Evolutionary conservation across 148 eudicot genomes (phyloP).

Genomic region (Talinum fruticosum): DNA sequence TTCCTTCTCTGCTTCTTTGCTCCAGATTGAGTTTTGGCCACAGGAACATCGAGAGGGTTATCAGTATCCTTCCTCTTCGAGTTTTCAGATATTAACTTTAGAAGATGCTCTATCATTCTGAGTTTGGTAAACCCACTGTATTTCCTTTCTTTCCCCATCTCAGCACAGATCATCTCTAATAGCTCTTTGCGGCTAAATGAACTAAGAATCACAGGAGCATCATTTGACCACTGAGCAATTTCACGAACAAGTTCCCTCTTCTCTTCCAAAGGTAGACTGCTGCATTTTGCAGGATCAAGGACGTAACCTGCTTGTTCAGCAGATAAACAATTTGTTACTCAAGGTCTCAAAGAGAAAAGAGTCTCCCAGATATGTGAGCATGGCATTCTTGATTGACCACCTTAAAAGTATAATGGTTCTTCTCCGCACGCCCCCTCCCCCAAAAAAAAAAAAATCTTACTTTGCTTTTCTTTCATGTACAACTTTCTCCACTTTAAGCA

Average conservation of each 20-base stretch:
- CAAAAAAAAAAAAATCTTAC: no score
- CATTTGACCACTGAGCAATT: constrained; percentile 42
- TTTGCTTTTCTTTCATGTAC: neutral
- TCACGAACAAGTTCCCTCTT: constrained; percentile 50
- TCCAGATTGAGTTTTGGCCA: constrained; percentile 25
- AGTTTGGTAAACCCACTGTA: constrained; percentile 44
- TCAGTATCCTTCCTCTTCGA: constrained; percentile 22
- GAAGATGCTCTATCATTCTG: constrained; percentile 50
- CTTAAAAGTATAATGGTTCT: no score
- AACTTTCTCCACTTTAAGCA: neutral
- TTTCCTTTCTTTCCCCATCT: constrained; percentile 56
- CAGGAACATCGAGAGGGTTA: constrained; percentile 20
- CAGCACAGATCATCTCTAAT: constrained; percentile 58
- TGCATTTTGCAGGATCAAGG: constrained; percentile 44
- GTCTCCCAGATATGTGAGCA: neutral
- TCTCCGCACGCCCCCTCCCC: neutral
- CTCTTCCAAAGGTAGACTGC: constrained; percentile 43
- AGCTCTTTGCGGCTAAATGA: constrained; percentile 50
- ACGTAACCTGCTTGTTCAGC: constrained; percentile 34
- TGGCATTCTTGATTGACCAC: neutral
- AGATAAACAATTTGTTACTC: neutral
- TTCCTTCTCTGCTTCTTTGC: constrained; percentile 41
- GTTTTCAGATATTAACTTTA: constrained; percentile 39
- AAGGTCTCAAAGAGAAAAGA: neutral
- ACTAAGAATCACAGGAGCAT: constrained; percentile 46